Evolutionary conservation across 331 rosid genomes (phyloP).

Genomic region (Pyracantha coccinea): DNA sequence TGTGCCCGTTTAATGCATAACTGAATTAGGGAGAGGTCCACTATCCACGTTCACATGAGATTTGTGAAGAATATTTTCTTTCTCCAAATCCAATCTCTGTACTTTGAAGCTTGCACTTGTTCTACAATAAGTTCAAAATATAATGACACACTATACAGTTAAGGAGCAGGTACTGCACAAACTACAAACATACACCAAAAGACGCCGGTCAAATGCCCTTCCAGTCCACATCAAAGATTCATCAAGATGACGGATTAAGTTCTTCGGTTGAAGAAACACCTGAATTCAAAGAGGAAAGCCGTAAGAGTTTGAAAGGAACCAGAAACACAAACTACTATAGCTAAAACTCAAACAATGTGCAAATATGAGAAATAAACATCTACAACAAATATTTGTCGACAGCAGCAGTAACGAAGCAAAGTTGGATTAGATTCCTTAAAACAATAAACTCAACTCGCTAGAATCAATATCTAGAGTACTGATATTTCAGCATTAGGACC

Average conservation of each 20-base stretch:
- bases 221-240: not conserved
- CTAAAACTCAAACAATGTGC: not conserved
- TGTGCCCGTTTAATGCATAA: not conserved
- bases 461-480: not conserved
- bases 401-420: not conserved
- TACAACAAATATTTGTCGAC: not conserved
- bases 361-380: not conserved
- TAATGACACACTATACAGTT: not conserved
- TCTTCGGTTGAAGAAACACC: constrained; percentile 1
- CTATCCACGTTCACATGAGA: not conserved
- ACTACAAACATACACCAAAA: not conserved
- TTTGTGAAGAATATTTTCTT: not conserved
- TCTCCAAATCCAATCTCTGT: not conserved
- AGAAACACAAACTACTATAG: not conserved
- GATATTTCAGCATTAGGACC: not conserved
- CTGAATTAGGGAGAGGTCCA: not conserved
- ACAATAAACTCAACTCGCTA: too few species aligned
- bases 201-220: not conserved
- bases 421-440: too few species aligned
- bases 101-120: not conserved
- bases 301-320: not conserved
- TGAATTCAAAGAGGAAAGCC: constrained; percentile 3
- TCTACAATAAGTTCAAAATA: not conserved
- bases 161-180: not conserved
- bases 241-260: not conserved